Evolutionary conservation across 2,329 filamentous ascomycete species (phyloP).

Genomic region (Penicillium sclerotiorum): DNA sequence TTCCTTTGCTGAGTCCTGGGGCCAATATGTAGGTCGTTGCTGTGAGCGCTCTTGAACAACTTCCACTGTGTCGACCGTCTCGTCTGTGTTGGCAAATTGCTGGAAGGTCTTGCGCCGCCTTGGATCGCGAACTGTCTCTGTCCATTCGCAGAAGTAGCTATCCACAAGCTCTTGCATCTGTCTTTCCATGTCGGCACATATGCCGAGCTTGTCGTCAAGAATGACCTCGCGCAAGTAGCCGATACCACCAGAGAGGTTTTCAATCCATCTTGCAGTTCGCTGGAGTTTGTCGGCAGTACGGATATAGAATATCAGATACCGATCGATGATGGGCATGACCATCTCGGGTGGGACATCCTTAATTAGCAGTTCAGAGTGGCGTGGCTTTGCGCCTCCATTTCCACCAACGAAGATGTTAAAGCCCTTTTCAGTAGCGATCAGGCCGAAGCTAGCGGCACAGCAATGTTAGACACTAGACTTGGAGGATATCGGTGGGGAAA

Average conservation of each 20-base stretch:
- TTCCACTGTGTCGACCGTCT: slow-evolving; percentile 71
- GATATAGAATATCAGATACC: slow-evolving; percentile 92
- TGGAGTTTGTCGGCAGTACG: slow-evolving; percentile 89
- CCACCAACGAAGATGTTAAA: slow-evolving; percentile 92
- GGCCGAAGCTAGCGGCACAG: slow-evolving; percentile 65
- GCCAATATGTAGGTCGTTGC: slow-evolving; percentile 74
- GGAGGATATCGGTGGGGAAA: neutral
- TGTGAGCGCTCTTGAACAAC: slow-evolving; percentile 73
- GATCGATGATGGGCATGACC: slow-evolving; percentile 80
- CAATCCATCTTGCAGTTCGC: slow-evolving; percentile 85
- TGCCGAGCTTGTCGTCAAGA: slow-evolving; percentile 81
- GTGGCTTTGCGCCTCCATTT: slow-evolving; percentile 84
- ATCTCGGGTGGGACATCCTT: slow-evolving; percentile 84
- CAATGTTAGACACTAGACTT: neutral
- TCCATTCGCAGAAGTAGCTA: slow-evolving; percentile 90
- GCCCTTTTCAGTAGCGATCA: slow-evolving; percentile 89
- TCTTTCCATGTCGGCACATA: slow-evolving; percentile 78
- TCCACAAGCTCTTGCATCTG: slow-evolving; percentile 87
- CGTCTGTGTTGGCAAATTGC: slow-evolving; percentile 82
- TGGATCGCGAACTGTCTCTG: slow-evolving; percentile 73
- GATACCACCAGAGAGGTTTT: slow-evolving; percentile 80
- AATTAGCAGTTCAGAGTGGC: slow-evolving; percentile 78
- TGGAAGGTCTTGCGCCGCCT: slow-evolving; percentile 69
- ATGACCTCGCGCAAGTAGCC: slow-evolving; percentile 81
- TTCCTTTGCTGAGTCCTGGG: slow-evolving; percentile 65